Evolutionary conservation across 352 stramenopile genomes (phyloP), one percentile per base, ranked within the genome.

Genomic region (Phytophthora sojae): DNA sequence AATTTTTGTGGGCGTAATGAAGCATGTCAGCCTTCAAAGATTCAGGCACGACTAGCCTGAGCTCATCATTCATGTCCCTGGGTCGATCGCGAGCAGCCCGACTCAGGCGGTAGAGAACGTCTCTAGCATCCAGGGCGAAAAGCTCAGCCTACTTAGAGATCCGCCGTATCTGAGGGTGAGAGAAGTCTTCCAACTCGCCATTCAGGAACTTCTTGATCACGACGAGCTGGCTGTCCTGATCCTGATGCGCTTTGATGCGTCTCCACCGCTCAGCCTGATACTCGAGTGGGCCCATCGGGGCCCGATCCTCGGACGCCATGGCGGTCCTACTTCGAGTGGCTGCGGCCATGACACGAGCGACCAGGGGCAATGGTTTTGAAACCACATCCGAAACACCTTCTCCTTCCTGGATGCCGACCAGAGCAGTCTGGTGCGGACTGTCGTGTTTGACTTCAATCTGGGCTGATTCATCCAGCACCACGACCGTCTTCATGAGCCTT

Each of bases 201-300:
- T 50, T 55, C 26, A 64, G 57, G 11, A 64, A 64, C 5, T 23
- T 25, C 11, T 49, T 64, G 44, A 64, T 6, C 0, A 35, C 44
- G 2, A 53, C 25, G 5, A 64, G 9, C 1, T 56, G 21, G 4
- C 7, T 0, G 29, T 56, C 57, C 11, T 15, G 3, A 8, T 64
- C 45, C 14, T 64, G 47, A 3, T 64, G 58, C 2, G 11, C 19
- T 6, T 50, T 50, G n/a, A 64, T 51, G 1, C 57, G 45, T 19
- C 45, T 42, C 58, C 58, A 64, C 1, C 58, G n/a, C 19, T 64
- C 47, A 9, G 45, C 45, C 29, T 64, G 57, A n/a, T 49, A 64
- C 6, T 64, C 44, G 1, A 56, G 5, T 3, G 44, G 57, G 1
- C 30, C 26, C 25, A 56, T 55, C 4, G 57, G 3, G 7, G 8